Evolutionary conservation across 352 stramenopile species (phyloP).

Genomic region (Globisporangium orthogonon): DNA sequence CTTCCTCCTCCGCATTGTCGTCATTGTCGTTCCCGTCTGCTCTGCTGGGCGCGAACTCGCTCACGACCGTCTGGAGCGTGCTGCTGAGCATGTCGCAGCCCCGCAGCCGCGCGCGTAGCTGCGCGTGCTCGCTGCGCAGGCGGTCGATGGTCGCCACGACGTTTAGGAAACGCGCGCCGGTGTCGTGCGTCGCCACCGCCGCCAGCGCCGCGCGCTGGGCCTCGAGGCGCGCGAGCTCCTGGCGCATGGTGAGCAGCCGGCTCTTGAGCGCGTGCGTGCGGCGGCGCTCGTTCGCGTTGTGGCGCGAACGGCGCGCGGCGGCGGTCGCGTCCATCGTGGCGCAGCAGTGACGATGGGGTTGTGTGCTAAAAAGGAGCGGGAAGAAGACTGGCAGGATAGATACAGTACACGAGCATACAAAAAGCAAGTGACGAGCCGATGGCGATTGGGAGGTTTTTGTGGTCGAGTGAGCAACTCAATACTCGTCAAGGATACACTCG

Average conservation of each 20-base stretch:
- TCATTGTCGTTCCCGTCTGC: background rate
- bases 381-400: background rate
- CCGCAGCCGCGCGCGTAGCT: conserved; percentile 25
- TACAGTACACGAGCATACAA: background rate
- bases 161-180: conserved; percentile 20
- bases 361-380: background rate
- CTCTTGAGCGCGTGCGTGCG: conserved; percentile 52
- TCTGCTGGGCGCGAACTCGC: conserved; percentile 18
- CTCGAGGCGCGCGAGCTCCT: conserved; percentile 41
- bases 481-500: too few species aligned
- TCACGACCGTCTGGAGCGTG: conserved; percentile 47
- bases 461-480: too few species aligned
- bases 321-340: background rate
- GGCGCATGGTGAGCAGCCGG: conserved; percentile 36
- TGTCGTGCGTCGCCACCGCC: background rate
- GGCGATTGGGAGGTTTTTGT: too few species aligned
- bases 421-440: background rate
- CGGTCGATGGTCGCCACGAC: conserved; percentile 41
- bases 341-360: too few species aligned
- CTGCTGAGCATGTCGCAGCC: conserved; percentile 46
- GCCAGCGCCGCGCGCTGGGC: conserved; percentile 19
- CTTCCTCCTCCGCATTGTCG: background rate
- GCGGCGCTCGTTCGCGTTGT: conserved; percentile 57
- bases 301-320: conserved; percentile 36
- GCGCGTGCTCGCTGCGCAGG: conserved; percentile 31